Evolutionary conservation across 371 early-diverging fungal genomes (phyloP).

Genomic region (Rhizopus stolonifer): DNA sequence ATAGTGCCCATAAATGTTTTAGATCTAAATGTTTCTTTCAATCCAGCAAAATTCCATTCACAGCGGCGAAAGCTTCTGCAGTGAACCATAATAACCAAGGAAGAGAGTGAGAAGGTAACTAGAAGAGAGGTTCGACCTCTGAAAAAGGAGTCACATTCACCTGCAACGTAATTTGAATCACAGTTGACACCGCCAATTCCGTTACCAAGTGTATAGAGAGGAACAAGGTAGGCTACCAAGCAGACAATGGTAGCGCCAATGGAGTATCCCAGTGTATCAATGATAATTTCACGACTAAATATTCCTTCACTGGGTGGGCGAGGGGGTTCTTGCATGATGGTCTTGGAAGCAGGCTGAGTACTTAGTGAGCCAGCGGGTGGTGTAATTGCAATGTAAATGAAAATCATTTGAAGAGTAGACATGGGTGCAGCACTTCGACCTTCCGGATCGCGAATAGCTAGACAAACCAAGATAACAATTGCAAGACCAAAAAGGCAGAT

Average conservation of each 20-base stretch:
- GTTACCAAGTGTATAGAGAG: conserved; percentile 52
- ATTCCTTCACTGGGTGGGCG: conserved; percentile 72
- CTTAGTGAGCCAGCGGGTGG: conserved; percentile 83
- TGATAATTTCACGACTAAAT: conserved; percentile 43
- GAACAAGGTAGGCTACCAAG: conserved; percentile 57
- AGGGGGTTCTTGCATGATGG: conserved; percentile 83
- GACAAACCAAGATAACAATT: conserved; percentile 64
- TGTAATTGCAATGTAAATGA: conserved; percentile 35
- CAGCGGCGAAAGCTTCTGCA: conserved; percentile 63
- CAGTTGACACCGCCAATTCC: conserved; percentile 65
- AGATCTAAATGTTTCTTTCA: conserved; percentile 46
- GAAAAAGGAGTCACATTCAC: conserved; percentile 63
- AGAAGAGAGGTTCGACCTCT: conserved; percentile 67
- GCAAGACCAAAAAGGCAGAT: conserved; percentile 48
- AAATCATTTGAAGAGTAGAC: conserved; percentile 38
- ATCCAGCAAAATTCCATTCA: conserved; percentile 50
- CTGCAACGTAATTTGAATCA: conserved; percentile 53
- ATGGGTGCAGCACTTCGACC: conserved; percentile 67
- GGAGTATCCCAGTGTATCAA: conserved; percentile 32
- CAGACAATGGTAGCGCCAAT: conserved; percentile 59
- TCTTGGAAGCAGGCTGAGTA: conserved; percentile 75
- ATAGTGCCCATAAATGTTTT: conserved; percentile 51
- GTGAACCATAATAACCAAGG: conserved; percentile 65
- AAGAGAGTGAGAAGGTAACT: conserved; percentile 53
- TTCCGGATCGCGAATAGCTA: conserved; percentile 73